Evolutionary conservation across 2,329 filamentous ascomycete species (phyloP).

Genomic region (Penicillium sp.): DNA sequence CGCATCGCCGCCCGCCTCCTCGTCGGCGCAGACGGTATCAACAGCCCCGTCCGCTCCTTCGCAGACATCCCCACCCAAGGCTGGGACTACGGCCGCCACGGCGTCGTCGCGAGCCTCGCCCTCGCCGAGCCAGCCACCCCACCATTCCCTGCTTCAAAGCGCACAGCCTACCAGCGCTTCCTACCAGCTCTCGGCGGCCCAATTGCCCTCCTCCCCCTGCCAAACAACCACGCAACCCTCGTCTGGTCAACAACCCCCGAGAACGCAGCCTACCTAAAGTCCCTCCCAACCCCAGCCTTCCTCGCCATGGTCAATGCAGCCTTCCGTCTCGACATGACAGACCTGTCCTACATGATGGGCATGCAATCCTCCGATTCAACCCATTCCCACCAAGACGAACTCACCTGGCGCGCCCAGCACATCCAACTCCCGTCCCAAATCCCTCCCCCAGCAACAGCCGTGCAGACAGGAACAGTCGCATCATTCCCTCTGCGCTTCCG

Average conservation of each 20-base stretch:
- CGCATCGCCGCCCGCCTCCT: slow-evolving; percentile 76
- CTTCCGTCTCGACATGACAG: slow-evolving; percentile 75
- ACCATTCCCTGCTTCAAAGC: slow-evolving; percentile 45
- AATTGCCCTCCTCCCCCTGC: slow-evolving; percentile 85
- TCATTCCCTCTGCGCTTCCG: slow-evolving; percentile 89
- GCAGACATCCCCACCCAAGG: slow-evolving; percentile 80
- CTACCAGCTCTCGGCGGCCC: slow-evolving; percentile 76
- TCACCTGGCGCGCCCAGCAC: slow-evolving; percentile 77
- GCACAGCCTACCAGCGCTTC: slow-evolving; percentile 92
- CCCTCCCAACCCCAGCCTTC: slow-evolving; percentile 70
- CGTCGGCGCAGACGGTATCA: slow-evolving; percentile 90
- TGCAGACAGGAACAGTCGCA: slow-evolving; percentile 77
- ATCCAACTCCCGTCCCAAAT: slow-evolving; percentile 57
- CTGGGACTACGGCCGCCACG: slow-evolving; percentile 91
- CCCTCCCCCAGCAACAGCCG: slow-evolving; percentile 64
- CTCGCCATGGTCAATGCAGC: slow-evolving; percentile 87
- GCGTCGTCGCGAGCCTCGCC: slow-evolving; percentile 83
- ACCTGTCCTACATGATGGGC: slow-evolving; percentile 79
- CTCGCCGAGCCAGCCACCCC: slow-evolving; percentile 52
- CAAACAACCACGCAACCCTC: slow-evolving; percentile 75
- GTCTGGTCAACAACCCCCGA: slow-evolving; percentile 92
- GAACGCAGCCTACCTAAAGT: slow-evolving; percentile 76
- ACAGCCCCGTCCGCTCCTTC: slow-evolving; percentile 87
- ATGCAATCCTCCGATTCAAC: slow-evolving; percentile 40
- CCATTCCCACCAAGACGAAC: slow-evolving; percentile 64